Conservation (phyloP, 139 green algal species). For the Pleodorina starrii region DNA sequence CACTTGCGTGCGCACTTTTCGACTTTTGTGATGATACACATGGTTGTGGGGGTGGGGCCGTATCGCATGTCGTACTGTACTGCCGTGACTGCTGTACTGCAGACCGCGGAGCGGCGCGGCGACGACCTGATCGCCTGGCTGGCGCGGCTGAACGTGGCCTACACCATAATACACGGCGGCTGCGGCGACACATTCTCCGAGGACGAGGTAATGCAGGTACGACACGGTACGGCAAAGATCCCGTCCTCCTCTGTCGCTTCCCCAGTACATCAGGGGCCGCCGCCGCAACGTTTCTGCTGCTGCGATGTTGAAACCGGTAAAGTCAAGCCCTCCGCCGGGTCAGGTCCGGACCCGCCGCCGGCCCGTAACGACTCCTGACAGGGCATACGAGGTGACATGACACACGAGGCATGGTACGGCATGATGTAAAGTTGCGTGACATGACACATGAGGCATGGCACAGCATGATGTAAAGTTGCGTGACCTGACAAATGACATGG, state of each 20-base stretch:
- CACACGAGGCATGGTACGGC: too few species aligned
- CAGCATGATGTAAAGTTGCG: neutral
- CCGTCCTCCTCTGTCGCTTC: neutral
- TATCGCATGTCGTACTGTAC: too few species aligned
- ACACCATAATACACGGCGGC: neutral
- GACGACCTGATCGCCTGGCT: constrained; percentile 10
- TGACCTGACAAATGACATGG: neutral
- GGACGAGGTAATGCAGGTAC: neutral
- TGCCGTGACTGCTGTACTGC: neutral
- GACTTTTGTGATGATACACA: too few species aligned
- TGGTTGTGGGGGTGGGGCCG: too few species aligned
- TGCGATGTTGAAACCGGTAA: neutral
- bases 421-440: neutral
- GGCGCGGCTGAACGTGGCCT: constrained; percentile 6
- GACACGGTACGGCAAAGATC: neutral
- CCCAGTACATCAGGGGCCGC: too few species aligned
- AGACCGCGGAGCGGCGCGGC: neutral
- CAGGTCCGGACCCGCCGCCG: too few species aligned
- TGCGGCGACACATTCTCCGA: neutral
- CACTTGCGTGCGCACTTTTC: too few species aligned
- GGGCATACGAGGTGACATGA: too few species aligned
- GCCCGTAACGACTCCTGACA: too few species aligned
- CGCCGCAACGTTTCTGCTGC: neutral
- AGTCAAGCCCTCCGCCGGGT: neutral
- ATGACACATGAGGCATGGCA: neutral